Base-by-base conservation (phyloP, 768 basidiomycete species). In the Boletus rex-veris region DNA sequence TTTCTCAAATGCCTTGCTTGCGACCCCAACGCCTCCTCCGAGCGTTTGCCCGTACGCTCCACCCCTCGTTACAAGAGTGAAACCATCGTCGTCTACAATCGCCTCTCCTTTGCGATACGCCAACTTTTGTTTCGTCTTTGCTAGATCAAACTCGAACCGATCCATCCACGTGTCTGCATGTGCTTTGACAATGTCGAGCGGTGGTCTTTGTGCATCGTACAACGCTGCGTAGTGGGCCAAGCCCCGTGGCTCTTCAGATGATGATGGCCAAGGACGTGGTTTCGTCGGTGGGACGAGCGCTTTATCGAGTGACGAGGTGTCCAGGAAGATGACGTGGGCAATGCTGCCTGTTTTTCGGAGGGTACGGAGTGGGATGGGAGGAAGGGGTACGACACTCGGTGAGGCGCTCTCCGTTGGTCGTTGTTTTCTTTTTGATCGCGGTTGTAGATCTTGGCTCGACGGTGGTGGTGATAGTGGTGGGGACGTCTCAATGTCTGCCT, bases 21-120 rank as follows among this genome's bases (percentile, higher is more conserved):
- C 83, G 8, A 86, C 80, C 2, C 75, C 78, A 35, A 82, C 77
- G 1, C 91, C 92, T 14, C 92, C 92, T 28, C 93, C 93, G 5
- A 93, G 74, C 1, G 90, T 90, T 65, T 91, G 78, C 5, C 94
- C 93, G 62, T 94, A 94, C 19, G 88, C 86, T 12, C 94, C 94
- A 5, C 92, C 91, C 37, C 94, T 80, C n/a, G 87, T 90, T 31
- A 98, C 94, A 12, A 98, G 81, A 12, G 92, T 96, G 69, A 96
- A 98, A 3, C 94, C 94, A 57, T 98, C 94, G 55, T 90, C 92
- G 67, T 98, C 94, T 40, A 96, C 89, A 52, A 96, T 78, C 7
- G 89, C 92, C 63, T 92, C 92, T 19, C 91, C 90, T 66, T 91
- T 90, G 60, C 75, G 79, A 64, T 88, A 90, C 65, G 82, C 77